These are phyloP conservation scores for Avena eriantha DNA, from an alignment of 176 grass and related monocot species.

Conservation along the genomic window DNA sequence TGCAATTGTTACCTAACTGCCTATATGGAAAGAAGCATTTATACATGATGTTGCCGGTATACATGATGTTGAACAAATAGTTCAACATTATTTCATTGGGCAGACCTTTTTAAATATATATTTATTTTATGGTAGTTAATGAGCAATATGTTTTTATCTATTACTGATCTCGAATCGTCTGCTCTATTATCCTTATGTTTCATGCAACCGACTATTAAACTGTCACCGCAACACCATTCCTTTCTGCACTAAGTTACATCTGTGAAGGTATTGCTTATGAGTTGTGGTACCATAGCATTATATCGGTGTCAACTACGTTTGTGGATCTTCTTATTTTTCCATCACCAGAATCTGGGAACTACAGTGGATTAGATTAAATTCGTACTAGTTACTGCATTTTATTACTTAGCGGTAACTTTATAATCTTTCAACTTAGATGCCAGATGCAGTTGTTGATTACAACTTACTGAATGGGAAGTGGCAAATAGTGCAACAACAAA, in stretches of 20 bases:
- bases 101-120: background rate
- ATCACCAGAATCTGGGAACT: background rate
- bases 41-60: background rate
- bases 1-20: background rate
- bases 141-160: constrained; percentile 4
- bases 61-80: background rate
- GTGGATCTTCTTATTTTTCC: constrained; percentile 20
- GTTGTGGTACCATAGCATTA: constrained; percentile 30
- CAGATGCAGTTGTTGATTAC: constrained; percentile 94
- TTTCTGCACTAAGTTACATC: background rate
- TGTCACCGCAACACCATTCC: background rate
- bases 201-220: constrained; percentile 8
- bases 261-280: background rate
- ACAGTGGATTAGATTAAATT: constrained; percentile 14
- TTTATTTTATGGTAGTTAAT: constrained; percentile 8
- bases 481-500: constrained; percentile 91
- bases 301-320: constrained; percentile 12
- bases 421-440: constrained; percentile 68
- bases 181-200: background rate
- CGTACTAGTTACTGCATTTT: constrained; percentile 23
- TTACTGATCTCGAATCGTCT: constrained; percentile 4
- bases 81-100: constrained; percentile 2
- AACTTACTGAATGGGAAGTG: constrained; percentile 87
- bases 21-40: background rate
- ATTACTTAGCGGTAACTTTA: constrained; percentile 13